Percentiles rank a stretch among this genome's conserved stretches.
These are phyloP conservation scores for Lasiodiplodia sp. DNA, from an alignment of 2,329 filamentous ascomycete species.

Conservation along the genomic window DNA sequence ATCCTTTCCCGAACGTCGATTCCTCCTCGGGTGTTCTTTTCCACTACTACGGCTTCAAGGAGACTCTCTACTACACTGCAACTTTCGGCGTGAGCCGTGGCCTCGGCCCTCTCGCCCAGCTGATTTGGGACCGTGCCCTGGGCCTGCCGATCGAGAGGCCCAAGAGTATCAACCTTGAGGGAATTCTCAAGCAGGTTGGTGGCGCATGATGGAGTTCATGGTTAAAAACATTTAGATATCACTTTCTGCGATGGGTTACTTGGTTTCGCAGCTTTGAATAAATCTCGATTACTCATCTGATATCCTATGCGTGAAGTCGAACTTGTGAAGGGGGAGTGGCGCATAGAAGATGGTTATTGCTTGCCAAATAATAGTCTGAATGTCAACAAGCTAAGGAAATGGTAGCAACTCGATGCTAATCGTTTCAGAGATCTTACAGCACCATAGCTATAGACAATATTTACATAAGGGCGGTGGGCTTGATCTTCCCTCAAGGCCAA, in stretches of 20 bases:
- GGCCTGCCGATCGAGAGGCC: conserved; percentile 96
- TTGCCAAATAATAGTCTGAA: too few species aligned
- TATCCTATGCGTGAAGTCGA: too few species aligned
- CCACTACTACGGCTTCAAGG: conserved; percentile 97
- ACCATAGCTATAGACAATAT: too few species aligned
- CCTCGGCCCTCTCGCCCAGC: conserved; percentile 87
- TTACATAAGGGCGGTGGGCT: too few species aligned
- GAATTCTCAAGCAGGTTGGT: conserved; percentile 70
- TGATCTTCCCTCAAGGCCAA: too few species aligned
- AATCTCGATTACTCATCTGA: too few species aligned
- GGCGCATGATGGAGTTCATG: not conserved
- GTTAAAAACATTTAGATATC: not conserved
- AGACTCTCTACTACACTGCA: conserved; percentile 91
- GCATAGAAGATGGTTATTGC: too few species aligned
- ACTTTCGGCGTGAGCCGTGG: conserved; percentile 74
- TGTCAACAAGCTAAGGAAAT: too few species aligned
- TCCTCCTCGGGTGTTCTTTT: conserved; percentile 92
- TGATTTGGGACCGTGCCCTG: conserved; percentile 94
- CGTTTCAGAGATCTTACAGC: too few species aligned
- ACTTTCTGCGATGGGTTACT: not conserved
- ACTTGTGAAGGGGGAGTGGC: too few species aligned
- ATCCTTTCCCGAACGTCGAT: conserved; percentile 97
- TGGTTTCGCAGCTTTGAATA: not conserved
- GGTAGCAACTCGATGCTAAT: too few species aligned
- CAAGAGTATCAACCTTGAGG: conserved; percentile 95